These are phyloP conservation scores for Fusarium oxysporum DNA, from an alignment of 2,329 filamentous ascomycete species.

Conservation along the genomic window DNA sequence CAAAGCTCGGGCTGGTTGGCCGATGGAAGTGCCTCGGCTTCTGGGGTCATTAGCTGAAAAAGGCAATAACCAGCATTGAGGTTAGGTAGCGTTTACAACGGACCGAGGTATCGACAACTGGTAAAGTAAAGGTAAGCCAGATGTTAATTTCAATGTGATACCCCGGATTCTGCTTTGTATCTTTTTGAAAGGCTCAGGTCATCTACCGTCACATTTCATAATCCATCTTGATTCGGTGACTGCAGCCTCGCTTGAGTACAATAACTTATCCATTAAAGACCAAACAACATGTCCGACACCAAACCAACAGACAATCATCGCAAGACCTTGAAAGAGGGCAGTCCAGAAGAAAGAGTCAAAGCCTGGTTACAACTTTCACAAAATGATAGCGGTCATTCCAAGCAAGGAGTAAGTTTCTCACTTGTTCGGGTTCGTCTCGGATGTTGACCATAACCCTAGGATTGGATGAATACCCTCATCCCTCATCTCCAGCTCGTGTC, in stretches of 20 bases:
- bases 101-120: constrained; percentile 20
- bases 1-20: constrained; percentile 1
- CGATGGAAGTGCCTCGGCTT: constrained; percentile 25
- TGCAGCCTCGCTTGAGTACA: background rate
- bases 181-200: background rate
- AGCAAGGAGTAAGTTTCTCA: constrained; percentile 46
- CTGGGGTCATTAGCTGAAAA: constrained; percentile 16
- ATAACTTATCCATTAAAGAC: background rate
- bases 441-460: constrained; percentile 46
- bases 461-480: constrained; percentile 58
- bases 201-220: background rate
- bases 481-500: constrained; percentile 55
- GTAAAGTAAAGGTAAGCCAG: background rate
- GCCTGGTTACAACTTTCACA: constrained; percentile 48
- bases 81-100: background rate
- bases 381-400: constrained; percentile 45
- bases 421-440: background rate
- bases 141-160: background rate
- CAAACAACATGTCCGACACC: constrained; percentile 14
- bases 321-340: constrained; percentile 45
- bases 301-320: constrained; percentile 5
- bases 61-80: constrained; percentile 6
- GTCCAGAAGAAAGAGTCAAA: constrained; percentile 48
- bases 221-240: background rate
- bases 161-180: background rate